These are phyloP conservation scores for Vaccinium darrowii DNA, from an alignment of 148 eudicot genomes.

Conservation along the genomic window DNA sequence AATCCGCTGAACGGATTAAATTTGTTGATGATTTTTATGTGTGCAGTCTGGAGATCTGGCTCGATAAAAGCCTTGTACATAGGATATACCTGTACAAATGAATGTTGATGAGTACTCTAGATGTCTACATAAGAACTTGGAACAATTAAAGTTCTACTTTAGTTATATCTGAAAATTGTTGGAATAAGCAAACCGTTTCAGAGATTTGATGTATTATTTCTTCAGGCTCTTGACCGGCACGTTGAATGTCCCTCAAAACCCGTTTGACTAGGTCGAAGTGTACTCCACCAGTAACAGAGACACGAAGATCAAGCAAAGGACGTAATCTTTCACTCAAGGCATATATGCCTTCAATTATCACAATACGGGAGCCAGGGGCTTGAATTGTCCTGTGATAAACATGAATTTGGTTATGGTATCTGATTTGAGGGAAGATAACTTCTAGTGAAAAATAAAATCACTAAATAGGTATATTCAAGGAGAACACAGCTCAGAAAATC, in stretches of 20 bases:
- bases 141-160: constrained; percentile 3
- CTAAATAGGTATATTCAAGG: not conserved
- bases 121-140: not conserved
- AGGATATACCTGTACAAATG: constrained; percentile 75
- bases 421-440: not conserved
- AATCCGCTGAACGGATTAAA: constrained; percentile 90
- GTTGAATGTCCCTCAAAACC: constrained; percentile 92
- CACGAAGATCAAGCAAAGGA: constrained; percentile 93
- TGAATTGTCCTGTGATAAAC: constrained; percentile 68
- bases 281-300: constrained; percentile 95
- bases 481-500: not conserved
- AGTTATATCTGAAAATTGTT: constrained; percentile 8
- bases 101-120: constrained; percentile 20
- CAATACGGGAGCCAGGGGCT: constrained; percentile 81
- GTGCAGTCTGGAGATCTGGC: constrained; percentile 93
- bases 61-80: constrained; percentile 98
- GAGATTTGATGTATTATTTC: constrained; percentile 97
- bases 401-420: constrained; percentile 1
- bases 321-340: constrained; percentile 89
- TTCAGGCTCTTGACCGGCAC: constrained; percentile 98
- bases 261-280: constrained; percentile 97
- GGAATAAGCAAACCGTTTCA: constrained; percentile 59
- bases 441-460: not conserved
- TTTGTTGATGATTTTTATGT: constrained; percentile 84
- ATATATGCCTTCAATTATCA: constrained; percentile 92